Percentiles rank a stretch among this genome's conserved stretches.
Evolutionary conservation across 441 rosid species (phyloP).

Genomic region (Eutrema salsugineum): DNA sequence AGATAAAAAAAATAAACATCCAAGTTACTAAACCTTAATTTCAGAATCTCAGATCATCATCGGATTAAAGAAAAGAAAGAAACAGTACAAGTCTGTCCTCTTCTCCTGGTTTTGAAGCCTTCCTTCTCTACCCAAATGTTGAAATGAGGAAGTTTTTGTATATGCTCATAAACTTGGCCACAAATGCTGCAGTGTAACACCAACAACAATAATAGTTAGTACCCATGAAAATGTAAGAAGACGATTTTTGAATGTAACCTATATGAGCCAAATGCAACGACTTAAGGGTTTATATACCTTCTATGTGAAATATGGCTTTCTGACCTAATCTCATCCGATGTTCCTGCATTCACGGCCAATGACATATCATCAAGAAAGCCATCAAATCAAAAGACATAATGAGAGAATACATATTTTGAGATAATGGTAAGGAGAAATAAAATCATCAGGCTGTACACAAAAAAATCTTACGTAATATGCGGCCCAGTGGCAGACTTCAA

Average conservation of each 20-base stretch:
- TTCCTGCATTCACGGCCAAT: conserved; percentile 46
- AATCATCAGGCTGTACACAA: neutral
- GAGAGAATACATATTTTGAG: conserved; percentile 2
- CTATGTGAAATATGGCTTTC: conserved; percentile 93
- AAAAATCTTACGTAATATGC: conserved; percentile 74
- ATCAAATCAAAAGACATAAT: neutral
- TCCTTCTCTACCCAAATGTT: conserved; percentile 55
- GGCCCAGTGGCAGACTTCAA: conserved; percentile 94
- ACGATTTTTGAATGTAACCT: neutral
- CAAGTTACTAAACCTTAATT: neutral
- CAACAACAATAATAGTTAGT: neutral
- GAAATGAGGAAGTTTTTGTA: conserved; percentile 76
- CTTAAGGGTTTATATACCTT: conserved; percentile 47
- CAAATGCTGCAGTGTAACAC: conserved; percentile 56
- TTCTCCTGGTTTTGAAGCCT: neutral
- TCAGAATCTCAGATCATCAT: neutral
- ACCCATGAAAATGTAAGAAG: neutral
- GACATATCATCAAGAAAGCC: conserved; percentile 5
- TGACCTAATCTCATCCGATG: conserved; percentile 89
- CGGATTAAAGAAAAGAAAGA: neutral
- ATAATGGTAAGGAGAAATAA: neutral
- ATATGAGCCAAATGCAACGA: neutral
- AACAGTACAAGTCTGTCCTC: conserved; percentile 2
- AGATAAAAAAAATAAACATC: neutral
- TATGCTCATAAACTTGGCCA: conserved; percentile 92